Percentiles rank a stretch among this genome's conserved stretches.
phyloP scores from a whole-genome alignment of 78 protist genomes.

The Bodo saltans region DNA sequence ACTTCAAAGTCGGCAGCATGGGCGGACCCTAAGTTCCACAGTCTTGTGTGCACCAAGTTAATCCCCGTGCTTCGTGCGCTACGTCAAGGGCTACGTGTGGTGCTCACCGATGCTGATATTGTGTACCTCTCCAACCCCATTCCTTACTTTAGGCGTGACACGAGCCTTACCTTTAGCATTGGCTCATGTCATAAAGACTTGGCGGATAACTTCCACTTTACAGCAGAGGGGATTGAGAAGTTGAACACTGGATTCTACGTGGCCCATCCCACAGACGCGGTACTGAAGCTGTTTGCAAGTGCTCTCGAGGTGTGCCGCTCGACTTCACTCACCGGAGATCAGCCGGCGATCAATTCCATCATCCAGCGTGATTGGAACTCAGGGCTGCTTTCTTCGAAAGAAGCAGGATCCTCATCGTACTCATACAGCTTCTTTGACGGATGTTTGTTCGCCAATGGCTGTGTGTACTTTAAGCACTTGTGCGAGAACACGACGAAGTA shows the following conservation, averaged over 20 bases:
- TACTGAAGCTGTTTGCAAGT: not conserved
- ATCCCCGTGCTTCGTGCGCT: constrained; percentile 4
- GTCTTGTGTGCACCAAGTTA: constrained; percentile 21
- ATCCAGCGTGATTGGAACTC: no score
- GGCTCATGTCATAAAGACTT: constrained; percentile 8
- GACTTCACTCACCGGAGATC: constrained; percentile 22
- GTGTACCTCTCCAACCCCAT: not conserved
- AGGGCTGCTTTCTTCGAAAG: not conserved
- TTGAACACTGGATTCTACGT: constrained; percentile 20
- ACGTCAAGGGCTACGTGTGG: not conserved
- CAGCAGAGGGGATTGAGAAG: not conserved
- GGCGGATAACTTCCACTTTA: constrained; percentile 3
- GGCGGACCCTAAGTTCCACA: constrained; percentile 24
- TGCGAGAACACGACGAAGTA: constrained; percentile 3
- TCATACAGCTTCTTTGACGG: constrained; percentile 30
- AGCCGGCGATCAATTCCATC: constrained; percentile 25
- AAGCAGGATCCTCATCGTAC: not conserved
- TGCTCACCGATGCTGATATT: constrained; percentile 24
- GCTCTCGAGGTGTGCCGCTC: not conserved
- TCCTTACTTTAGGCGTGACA: constrained; percentile 8
- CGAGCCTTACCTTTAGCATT: not conserved
- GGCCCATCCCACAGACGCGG: not conserved
- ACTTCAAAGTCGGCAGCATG: constrained; percentile 6
- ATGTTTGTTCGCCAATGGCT: constrained; percentile 25
- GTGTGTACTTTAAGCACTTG: constrained; percentile 26